Base-by-base conservation (phyloP, 306 rosid species). In the Begonia masoniana region DNA sequence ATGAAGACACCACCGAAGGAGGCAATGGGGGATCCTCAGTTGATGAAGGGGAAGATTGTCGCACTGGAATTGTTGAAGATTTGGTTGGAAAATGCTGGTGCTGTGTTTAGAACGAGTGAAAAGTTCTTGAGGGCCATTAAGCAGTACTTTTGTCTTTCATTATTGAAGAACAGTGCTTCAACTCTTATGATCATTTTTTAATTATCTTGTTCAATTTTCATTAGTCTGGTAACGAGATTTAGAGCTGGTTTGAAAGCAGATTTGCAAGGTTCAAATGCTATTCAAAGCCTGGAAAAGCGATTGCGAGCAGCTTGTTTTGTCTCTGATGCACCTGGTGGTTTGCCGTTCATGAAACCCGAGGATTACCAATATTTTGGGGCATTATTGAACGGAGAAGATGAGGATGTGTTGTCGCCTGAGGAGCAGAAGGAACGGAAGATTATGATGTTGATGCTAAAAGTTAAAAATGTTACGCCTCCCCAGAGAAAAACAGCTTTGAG, bases 51-150 rank as follows among this genome's bases (percentile, higher is more conserved):
- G 56, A 92, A 92, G 78, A 87, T 87, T 78, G 89, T 92, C 59
- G 99, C 99, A 1, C 66, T 92, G 62, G 99, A 92, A 74, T 72
- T 92, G 68, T 62, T 92, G 70, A 92, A 92, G 84, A 92, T 92
- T 70, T 76, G 87, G 80, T 77, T 92, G 60, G 99, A 92, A 75
- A 92, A 92, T 43, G 96, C 99, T 3, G 99, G 99, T 48, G 99
- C 99, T 62, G 93, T 92, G 36, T 92, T 92, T 77, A 71, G 99
- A 69, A 92, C 99, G 12, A 92, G 99, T 59, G 99, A 87, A 15
- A 92, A 96, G 89, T 92, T 92, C 71, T 70, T 87, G 67, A 96
- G 99, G 61, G 96, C 99, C 46, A 92, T 92, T 72, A 92, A 92
- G 88, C 99, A 92, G 69, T 87, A 92, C 80, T 70, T 92, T 69